Evolutionary conservation across 345 rosid species (phyloP), one percentile per base, ranked within the genome.

Genomic region (Salix arbutifolia): DNA sequence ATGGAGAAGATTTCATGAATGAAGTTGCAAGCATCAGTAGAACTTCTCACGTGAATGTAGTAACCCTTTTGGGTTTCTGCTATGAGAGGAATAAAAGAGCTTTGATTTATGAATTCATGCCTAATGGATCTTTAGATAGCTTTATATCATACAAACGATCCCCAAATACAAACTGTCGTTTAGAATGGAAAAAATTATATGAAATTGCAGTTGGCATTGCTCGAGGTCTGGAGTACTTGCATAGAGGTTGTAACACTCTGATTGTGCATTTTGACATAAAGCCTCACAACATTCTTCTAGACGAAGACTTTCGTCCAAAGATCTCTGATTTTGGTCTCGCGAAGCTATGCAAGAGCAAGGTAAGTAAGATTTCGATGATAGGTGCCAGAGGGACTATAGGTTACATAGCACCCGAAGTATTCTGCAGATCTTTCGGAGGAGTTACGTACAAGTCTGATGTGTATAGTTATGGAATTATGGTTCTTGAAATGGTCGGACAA

Each of bases 61-160:
- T 84, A 9, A 33, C 60, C 14, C 72, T 86, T 17, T 48, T 86
- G 37, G 90, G 90, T 7, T 89, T 88, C 67, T 89, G 87, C 65
- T 72, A 67, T 8, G 81, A 83, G 17, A 71, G 70, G 70, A 80
- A 42, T 16, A 67, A 71, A 72, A 76, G 74, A 42, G 77, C 82
- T 48, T 18, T 82, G 70, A 65, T 86, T 4, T 84, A 82, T 42
- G 84, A 84, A 14, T 83, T 77, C 65, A 72, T 83, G 82, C 66
- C 83, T 0, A 81, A 84, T 65, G 89, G 85, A 72, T 76, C 84
- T 31, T 64, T 81, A 4, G 83, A 84, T 62, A 81, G 74, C 19
- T 67, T 70, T 12, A 67, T 77, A 66, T 37, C 2, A 2, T 5
- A 69, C 21, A 6, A 48, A 38, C 33, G 28, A 7, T 6, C 21